These are phyloP conservation scores for Leccinum subspadiceum DNA, from an alignment of 1,284 basidiomycete genomes.

Conservation along the genomic window DNA sequence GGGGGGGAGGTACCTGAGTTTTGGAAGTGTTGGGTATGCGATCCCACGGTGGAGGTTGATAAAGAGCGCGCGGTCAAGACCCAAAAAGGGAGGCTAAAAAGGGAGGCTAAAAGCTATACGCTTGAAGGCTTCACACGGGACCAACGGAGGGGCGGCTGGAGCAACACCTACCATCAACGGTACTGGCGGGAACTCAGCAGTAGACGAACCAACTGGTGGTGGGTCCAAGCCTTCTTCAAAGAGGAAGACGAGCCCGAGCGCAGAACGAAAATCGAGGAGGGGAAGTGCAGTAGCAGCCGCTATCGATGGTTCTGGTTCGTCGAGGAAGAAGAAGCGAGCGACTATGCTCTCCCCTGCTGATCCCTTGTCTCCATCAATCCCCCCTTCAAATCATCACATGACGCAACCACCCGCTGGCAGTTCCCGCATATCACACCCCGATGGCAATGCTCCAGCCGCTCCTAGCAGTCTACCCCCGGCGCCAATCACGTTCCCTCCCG, in stretches of 20 bases:
- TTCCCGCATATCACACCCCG: constrained; percentile 21
- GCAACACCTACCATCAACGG: constrained; percentile 14
- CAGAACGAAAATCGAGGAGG: constrained; percentile 45
- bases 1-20: constrained; percentile 71
- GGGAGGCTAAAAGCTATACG: constrained; percentile 24
- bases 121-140: constrained; percentile 25
- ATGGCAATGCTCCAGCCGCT: constrained; percentile 19
- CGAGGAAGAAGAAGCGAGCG: constrained; percentile 43
- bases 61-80: constrained; percentile 46
- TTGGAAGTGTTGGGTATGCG: constrained; percentile 65
- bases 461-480: constrained; percentile 25
- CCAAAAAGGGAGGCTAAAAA: constrained; percentile 36
- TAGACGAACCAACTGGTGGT: constrained; percentile 17
- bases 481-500: constrained; percentile 40
- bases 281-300: constrained; percentile 38
- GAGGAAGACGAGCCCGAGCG: constrained; percentile 42
- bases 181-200: constrained; percentile 4
- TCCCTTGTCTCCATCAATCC: constrained; percentile 22
- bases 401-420: constrained; percentile 15
- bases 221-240: constrained; percentile 26
- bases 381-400: constrained; percentile 13
- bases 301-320: constrained; percentile 35
- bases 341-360: constrained; percentile 33
- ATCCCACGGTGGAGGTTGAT: constrained; percentile 43
- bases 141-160: constrained; percentile 21